Conservation (phyloP, 2,329 filamentous ascomycete species). For the Pestalotiopsis sp. region DNA sequence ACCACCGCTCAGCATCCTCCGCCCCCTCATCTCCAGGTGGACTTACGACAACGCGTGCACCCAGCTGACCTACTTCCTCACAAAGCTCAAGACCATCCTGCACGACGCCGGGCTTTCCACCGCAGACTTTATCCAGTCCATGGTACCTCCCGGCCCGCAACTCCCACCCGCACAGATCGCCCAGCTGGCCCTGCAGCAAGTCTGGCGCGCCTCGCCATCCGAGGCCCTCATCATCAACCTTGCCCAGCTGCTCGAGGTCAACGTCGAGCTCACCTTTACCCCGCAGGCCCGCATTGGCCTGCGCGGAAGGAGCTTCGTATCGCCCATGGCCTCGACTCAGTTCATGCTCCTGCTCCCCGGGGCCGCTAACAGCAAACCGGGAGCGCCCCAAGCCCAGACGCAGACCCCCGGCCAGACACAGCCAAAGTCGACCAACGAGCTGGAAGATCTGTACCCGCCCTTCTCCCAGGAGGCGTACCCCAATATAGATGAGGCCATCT, state of each 20-base stretch:
- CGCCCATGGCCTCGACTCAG: conserved; percentile 46
- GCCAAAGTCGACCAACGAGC: conserved; percentile 25
- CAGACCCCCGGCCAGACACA: not conserved
- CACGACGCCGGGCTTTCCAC: conserved; percentile 45
- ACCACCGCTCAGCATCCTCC: conserved; percentile 52
- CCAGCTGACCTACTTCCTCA: conserved; percentile 43
- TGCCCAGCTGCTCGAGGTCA: conserved; percentile 42
- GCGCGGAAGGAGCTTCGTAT: conserved; percentile 46
- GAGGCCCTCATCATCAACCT: conserved; percentile 49
- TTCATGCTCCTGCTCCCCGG: conserved; percentile 39
- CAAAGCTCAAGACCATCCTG: conserved; percentile 45
- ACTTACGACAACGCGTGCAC: conserved; percentile 45
- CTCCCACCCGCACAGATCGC: conserved; percentile 25
- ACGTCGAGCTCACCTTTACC: conserved; percentile 49
- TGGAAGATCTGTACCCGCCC: conserved; percentile 45
- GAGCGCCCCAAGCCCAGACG: not conserved
- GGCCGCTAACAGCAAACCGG: not conserved
- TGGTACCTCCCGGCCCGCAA: conserved; percentile 21
- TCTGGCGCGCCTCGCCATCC: conserved; percentile 42
- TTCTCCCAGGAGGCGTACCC: conserved; percentile 44
- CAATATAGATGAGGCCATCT: conserved; percentile 43
- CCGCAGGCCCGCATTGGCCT: conserved; percentile 45
- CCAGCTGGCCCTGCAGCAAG: conserved; percentile 23
- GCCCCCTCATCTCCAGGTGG: conserved; percentile 53
- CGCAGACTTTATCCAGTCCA: not conserved